A percentile compares a stretch with the other conserved stretches of the same genome.
These are phyloP conservation scores for Herpetomonas muscarum DNA, from an alignment of 208 protist species.

Conservation along the genomic window DNA sequence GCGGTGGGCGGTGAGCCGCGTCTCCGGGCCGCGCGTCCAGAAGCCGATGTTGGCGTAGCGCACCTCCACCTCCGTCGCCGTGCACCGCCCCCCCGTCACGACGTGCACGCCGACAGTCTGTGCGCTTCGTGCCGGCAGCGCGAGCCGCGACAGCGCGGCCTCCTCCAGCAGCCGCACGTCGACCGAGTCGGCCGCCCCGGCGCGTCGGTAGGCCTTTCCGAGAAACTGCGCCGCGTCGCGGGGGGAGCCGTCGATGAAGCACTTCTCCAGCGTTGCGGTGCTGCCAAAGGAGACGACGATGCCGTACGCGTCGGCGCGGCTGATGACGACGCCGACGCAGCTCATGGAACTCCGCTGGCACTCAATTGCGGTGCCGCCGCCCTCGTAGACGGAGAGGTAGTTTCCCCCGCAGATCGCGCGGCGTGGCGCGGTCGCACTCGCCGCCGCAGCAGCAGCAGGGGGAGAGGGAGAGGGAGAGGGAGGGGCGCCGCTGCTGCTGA, in stretches of 20 bases:
- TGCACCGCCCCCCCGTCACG: slow-evolving; percentile 27
- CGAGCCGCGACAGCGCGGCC: slow-evolving; percentile 7
- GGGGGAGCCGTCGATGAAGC: background rate
- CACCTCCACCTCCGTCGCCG: slow-evolving; percentile 27
- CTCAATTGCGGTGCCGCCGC: background rate
- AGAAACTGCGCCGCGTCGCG: background rate
- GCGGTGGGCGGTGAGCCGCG: slow-evolving; percentile 22
- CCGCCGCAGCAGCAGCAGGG: too few species aligned
- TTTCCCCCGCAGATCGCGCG: background rate
- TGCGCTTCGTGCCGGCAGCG: background rate
- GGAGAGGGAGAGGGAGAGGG: too few species aligned
- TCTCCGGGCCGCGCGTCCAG: slow-evolving; percentile 31
- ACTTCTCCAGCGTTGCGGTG: background rate
- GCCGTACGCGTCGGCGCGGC: background rate
- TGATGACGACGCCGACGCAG: background rate
- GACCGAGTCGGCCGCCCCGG: background rate
- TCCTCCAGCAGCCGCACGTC: background rate
- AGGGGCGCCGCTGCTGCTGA: too few species aligned
- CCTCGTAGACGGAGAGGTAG: background rate
- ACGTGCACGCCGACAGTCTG: slow-evolving; percentile 33
- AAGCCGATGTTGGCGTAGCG: slow-evolving; percentile 35
- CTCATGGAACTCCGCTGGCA: background rate
- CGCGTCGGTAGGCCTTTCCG: background rate
- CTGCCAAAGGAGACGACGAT: background rate
- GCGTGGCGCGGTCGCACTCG: too few species aligned